Conservation (phyloP, 2,329 filamentous ascomycete genomes). For the Ilyonectria sp. region DNA sequence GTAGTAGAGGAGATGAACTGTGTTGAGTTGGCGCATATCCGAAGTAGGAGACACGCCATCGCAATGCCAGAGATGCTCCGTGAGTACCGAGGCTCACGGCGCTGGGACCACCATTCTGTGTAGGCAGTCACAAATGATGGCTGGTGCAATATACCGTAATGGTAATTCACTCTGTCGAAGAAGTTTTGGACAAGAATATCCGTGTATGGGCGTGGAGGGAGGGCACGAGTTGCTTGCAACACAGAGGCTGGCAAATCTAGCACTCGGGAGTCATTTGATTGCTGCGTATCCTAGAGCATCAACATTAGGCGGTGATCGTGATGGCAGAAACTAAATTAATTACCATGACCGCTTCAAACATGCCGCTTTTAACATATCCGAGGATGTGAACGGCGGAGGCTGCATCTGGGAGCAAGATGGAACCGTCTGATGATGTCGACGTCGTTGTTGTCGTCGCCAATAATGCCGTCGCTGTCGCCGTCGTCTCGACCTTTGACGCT, state of each 20-base stretch:
- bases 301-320: background rate
- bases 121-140: background rate
- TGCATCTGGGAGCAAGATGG: background rate
- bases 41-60: background rate
- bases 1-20: background rate
- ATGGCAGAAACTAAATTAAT: background rate
- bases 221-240: background rate
- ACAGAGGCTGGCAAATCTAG: background rate
- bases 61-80: background rate
- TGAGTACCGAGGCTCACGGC: background rate
- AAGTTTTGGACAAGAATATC: constrained; percentile 3
- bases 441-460: background rate
- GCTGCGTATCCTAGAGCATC: background rate
- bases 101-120: constrained; percentile 7
- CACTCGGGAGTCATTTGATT: background rate
- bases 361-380: background rate
- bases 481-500: background rate
- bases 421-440: background rate
- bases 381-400: background rate
- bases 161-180: background rate
- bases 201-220: background rate
- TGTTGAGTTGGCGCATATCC: background rate
- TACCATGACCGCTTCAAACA: background rate
- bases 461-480: background rate
- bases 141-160: background rate